Percentiles rank a stretch among this genome's conserved stretches.
Conservation (phyloP, 345 rosid species). For the Streptanthus diversifolius region DNA sequence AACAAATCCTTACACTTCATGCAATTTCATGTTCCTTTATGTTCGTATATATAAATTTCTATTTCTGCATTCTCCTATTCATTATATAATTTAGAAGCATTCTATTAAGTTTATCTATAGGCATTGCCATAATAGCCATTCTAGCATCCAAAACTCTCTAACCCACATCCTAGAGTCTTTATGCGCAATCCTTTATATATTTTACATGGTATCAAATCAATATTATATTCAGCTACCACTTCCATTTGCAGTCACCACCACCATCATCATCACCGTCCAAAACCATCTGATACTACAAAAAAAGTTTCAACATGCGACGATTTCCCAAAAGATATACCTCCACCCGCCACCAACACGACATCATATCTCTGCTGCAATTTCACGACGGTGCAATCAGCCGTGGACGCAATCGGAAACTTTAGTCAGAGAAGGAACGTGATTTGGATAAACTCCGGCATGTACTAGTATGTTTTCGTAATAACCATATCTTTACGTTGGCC, state of each 20-base stretch:
- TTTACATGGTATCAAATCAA: background rate
- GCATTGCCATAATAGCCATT: conserved; percentile 43
- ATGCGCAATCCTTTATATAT: conserved; percentile 14
- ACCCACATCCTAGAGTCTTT: conserved; percentile 5
- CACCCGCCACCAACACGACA: conserved; percentile 68
- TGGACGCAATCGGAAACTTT: conserved; percentile 52
- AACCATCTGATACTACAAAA: conserved; percentile 29
- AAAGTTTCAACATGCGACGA: conserved; percentile 56
- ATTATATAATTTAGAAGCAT: conserved; percentile 38
- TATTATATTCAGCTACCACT: conserved; percentile 23
- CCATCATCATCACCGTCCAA: conserved; percentile 30
- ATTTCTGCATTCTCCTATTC: conserved; percentile 22
- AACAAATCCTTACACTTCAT: conserved; percentile 69
- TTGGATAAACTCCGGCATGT: conserved; percentile 84
- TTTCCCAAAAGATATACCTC: conserved; percentile 59
- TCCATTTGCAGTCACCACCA: background rate
- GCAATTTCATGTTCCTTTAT: conserved; percentile 44
- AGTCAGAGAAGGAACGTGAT: conserved; percentile 61
- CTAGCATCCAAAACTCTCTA: conserved; percentile 36
- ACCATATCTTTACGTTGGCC: background rate
- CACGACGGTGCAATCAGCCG: conserved; percentile 76
- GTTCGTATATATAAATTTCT: conserved; percentile 12
- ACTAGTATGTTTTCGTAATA: conserved; percentile 48
- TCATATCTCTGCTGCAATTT: conserved; percentile 70
- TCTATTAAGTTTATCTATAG: conserved; percentile 32